Percentiles rank a stretch among this genome's conserved stretches.
phyloP scores from a whole-genome alignment of 306 rosid species.

The Vigna radiata region DNA sequence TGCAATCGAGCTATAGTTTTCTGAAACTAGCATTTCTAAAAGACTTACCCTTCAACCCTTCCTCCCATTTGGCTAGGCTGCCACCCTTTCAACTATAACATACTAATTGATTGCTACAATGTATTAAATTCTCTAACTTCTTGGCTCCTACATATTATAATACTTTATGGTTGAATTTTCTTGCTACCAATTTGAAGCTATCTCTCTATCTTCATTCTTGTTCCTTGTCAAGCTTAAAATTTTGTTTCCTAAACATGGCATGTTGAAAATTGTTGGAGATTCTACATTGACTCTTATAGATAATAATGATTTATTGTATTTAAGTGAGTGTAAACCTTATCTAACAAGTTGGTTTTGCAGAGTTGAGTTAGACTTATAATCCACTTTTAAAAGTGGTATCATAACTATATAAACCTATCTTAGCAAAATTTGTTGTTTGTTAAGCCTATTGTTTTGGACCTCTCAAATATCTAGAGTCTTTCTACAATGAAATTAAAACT shows the following conservation, averaged over 20 bases:
- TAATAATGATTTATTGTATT: too few relatives aligned
- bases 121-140: background rate
- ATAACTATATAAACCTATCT: too few relatives aligned
- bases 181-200: background rate
- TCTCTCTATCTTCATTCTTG: background rate
- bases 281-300: too few relatives aligned
- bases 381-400: too few relatives aligned
- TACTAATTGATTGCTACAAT: background rate
- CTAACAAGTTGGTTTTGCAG: too few relatives aligned
- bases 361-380: too few relatives aligned
- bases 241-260: background rate
- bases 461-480: too few relatives aligned
- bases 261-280: background rate
- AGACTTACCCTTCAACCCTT: background rate
- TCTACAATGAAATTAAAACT: too few relatives aligned
- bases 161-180: background rate
- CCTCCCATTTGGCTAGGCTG: background rate
- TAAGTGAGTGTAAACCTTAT: too few relatives aligned
- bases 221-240: background rate
- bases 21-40: background rate
- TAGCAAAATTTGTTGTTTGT: too few relatives aligned
- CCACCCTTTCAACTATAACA: background rate
- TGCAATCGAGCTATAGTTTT: background rate
- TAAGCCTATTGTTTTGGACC: too few relatives aligned
- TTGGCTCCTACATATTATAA: background rate